Base-by-base conservation (phyloP, 2,329 filamentous ascomycete genomes). In the Daldinia sp. region DNA sequence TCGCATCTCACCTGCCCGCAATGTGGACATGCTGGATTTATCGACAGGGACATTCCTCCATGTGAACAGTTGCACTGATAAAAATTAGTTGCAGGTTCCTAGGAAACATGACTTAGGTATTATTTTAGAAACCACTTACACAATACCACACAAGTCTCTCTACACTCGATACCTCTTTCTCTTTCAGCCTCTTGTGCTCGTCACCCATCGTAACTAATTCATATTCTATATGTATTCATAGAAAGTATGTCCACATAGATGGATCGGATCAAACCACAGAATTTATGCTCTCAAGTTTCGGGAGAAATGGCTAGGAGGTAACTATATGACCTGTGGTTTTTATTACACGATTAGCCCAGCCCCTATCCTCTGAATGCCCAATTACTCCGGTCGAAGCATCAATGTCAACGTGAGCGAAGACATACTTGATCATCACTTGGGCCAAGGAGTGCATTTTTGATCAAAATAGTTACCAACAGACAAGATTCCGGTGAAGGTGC, bases 61-160 rank as follows among this genome's bases (percentile, higher is more conserved):
- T 25, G 32, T 15, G 23, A 23, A 21, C 61, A 64, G 3, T 35
- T 15, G n/a, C 61, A 64, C 58, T 61, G 10, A 23, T 17, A 39
- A 21, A 3, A 23, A 49, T 58, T 41, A 55, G 47, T 34, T 37
- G 15, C 19, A 15, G 11, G n/a, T n/a, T n/a, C n/a, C n/a, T n/a
- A n/a, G n/a, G n/a, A n/a, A n/a, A n/a, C n/a, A n/a, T n/a, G 10
- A 17, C 2, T 1, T 21, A 43, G 4, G 7, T 32, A 39, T 25
- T 15, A 48, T 5, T 19, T 29, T 45, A 25, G 3, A 37, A 15
- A n/a, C 9, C 10, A 58, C 61, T 60, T 57, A 64, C 61, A 43
- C 61, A 64, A 30, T 49, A 57, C 61, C 61, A 64, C 11, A 57
- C 1, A 7, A 37, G n/a, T n/a, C n/a, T 41, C 3, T 21, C 17